These are phyloP conservation scores for Sporobolomyces pararoseus DNA, from an alignment of 768 basidiomycete species.

Conservation along the genomic window DNA sequence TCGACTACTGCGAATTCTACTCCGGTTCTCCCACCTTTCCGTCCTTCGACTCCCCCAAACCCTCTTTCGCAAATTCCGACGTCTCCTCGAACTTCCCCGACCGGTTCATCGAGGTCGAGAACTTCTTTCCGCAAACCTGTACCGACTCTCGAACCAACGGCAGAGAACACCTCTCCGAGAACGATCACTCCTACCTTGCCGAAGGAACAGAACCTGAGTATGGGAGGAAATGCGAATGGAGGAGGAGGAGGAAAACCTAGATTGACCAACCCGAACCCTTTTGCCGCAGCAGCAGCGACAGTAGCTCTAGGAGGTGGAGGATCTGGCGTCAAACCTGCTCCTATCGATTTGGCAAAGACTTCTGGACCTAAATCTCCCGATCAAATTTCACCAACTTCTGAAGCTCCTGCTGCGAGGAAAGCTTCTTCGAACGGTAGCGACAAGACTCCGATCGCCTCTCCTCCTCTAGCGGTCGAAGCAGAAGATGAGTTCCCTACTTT, in stretches of 20 bases:
- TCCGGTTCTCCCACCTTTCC: background rate
- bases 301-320: too few species aligned
- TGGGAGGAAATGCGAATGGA: too few species aligned
- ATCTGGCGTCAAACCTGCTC: background rate
- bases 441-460: background rate
- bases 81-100: conserved; percentile 12
- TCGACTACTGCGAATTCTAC: background rate
- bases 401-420: background rate
- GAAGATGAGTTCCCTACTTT: conserved; percentile 35
- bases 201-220: too few species aligned
- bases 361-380: background rate
- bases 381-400: conserved; percentile 9
- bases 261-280: conserved; percentile 31
- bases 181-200: background rate
- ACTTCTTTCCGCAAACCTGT: conserved; percentile 27
- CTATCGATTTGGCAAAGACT: background rate
- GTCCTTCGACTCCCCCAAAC: background rate
- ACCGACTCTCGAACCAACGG: conserved; percentile 9
- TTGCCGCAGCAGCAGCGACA: conserved; percentile 6
- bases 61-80: background rate
- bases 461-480: conserved; percentile 1
- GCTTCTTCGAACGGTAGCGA: too few species aligned
- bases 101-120: conserved; percentile 2
- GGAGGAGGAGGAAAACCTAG: background rate
- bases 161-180: conserved; percentile 1